Evolutionary conservation across 2,329 filamentous ascomycete species (phyloP).

Genomic region (Clathrospora elynae): DNA sequence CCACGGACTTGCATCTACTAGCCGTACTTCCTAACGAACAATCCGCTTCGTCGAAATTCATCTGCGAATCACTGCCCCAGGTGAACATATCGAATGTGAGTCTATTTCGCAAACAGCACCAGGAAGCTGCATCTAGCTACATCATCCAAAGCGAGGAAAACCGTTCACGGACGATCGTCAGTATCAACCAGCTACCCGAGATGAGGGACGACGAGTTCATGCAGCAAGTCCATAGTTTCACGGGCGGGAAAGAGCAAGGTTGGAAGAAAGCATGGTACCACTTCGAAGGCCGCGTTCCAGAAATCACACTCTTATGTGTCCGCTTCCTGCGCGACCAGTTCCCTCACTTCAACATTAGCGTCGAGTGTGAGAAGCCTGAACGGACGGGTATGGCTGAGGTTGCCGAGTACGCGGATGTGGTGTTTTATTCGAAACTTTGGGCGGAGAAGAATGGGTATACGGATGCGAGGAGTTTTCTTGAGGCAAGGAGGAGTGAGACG

Average conservation of each 20-base stretch:
- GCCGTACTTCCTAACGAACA: slow-evolving; percentile 59
- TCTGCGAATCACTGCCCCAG: slow-evolving; percentile 59
- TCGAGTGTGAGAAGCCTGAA: slow-evolving; percentile 74
- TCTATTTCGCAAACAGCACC: slow-evolving; percentile 61
- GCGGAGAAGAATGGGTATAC: slow-evolving; percentile 54
- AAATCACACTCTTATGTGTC: slow-evolving; percentile 65
- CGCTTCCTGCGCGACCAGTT: slow-evolving; percentile 53
- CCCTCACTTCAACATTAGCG: slow-evolving; percentile 61
- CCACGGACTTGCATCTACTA: slow-evolving; percentile 45
- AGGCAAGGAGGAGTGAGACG: slow-evolving; percentile 21
- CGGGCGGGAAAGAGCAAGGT: not conserved
- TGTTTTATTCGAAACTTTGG: slow-evolving; percentile 76
- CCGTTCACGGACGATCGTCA: slow-evolving; percentile 71
- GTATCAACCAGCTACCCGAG: slow-evolving; percentile 69
- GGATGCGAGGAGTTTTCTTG: slow-evolving; percentile 41
- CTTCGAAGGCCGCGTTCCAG: slow-evolving; percentile 73
- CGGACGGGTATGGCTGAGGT: slow-evolving; percentile 64
- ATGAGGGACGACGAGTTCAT: slow-evolving; percentile 69
- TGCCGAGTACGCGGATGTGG: slow-evolving; percentile 67
- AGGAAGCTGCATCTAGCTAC: slow-evolving; percentile 69
- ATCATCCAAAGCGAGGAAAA: slow-evolving; percentile 66
- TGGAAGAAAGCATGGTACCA: slow-evolving; percentile 64
- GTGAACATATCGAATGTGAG: slow-evolving; percentile 60
- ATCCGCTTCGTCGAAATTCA: slow-evolving; percentile 58
- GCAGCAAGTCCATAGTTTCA: not conserved